Evolutionary conservation across 371 early-diverging fungal genomes (phyloP), one percentile per base, ranked within the genome.

Genomic region (Mucor velutinosus): DNA sequence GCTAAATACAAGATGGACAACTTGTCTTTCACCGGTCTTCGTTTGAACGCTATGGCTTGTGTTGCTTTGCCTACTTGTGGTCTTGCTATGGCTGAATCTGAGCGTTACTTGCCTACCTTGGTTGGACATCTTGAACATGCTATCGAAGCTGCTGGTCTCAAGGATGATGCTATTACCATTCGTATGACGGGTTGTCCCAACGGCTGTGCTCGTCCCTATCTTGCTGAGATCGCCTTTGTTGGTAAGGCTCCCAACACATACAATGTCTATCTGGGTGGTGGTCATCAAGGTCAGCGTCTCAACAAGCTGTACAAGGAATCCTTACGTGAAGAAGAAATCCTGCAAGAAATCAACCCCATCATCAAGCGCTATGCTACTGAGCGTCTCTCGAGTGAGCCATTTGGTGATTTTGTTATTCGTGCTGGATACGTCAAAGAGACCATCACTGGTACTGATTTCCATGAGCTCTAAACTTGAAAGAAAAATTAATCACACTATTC

Each of bases 121-220:
- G 90, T 97, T 37, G 81, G 80, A 21, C 86, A 83, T 72, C 83
- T 97, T 58, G 97, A 97, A 76, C 69, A 78, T 0, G 78, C 90
- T 19, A 81, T 97, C 62, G 92, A 93, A 69, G 91, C 88, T 64
- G 80, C 89, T 47, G 96, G 96, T 33, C 76, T 97, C 67, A 83
- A 90, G 43, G 84, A 94, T 43, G 94, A 95, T 75, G 92, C 94
- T 57, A 94, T 97, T 72, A 92, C 92, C 25, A 93, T 96, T 70
- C 91, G 97, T 75, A 97, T 97, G 97, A 96, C 97, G 0, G 97
- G 97, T 65, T 97, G 97, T 75, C 97, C 97, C 27, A 97, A 97
- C 78, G 96, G 96, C 67, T 97, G 97, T 73, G 95, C 97, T 21
- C 82, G 97, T 43, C 97, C 97, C 19, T 94, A 94, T 71, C 88